Evolutionary conservation across 805 yeast genomes (phyloP).

Genomic region (Cyberlindnera saturnus): DNA sequence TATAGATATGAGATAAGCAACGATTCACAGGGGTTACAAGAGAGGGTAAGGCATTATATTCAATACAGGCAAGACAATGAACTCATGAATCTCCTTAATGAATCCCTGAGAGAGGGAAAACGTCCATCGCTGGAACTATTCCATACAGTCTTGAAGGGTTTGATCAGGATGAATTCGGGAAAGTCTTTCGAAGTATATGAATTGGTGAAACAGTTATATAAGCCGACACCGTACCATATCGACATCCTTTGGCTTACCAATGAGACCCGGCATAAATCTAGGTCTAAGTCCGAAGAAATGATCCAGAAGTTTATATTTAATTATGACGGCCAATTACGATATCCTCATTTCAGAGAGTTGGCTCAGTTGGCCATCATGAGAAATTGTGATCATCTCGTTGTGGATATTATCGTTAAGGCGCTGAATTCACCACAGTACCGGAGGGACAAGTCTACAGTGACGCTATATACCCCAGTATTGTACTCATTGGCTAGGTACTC

Average conservation of each 20-base stretch:
- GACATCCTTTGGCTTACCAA: constrained; percentile 9
- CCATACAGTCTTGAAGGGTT: constrained; percentile 3
- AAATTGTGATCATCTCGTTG: background rate
- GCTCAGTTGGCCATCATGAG: constrained; percentile 4
- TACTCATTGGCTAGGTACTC: constrained; percentile 2
- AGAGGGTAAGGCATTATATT: too few relatives aligned
- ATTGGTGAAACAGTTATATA: constrained; percentile 10
- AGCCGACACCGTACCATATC: constrained; percentile 9
- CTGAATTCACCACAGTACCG: constrained; percentile 4
- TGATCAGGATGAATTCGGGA: constrained; percentile 9
- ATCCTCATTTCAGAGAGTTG: constrained; percentile 7
- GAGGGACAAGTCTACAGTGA: constrained; percentile 1
- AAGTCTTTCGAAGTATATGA: constrained; percentile 9
- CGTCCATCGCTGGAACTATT: constrained; percentile 13
- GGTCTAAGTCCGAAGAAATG: background rate
- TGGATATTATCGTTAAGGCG: constrained; percentile 5
- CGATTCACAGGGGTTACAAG: too few relatives aligned
- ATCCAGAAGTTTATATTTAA: constrained; percentile 5
- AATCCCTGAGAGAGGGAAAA: constrained; percentile 14
- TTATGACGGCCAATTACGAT: constrained; percentile 1
- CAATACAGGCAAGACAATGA: background rate
- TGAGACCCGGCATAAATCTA: background rate
- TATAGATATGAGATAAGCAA: too few relatives aligned
- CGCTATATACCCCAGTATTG: constrained; percentile 6
- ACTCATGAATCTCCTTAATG: constrained; percentile 8